Evolutionary conservation across 495 filamentous ascomycete species (phyloP).

Genomic region (Clavariopsis aquatica): DNA sequence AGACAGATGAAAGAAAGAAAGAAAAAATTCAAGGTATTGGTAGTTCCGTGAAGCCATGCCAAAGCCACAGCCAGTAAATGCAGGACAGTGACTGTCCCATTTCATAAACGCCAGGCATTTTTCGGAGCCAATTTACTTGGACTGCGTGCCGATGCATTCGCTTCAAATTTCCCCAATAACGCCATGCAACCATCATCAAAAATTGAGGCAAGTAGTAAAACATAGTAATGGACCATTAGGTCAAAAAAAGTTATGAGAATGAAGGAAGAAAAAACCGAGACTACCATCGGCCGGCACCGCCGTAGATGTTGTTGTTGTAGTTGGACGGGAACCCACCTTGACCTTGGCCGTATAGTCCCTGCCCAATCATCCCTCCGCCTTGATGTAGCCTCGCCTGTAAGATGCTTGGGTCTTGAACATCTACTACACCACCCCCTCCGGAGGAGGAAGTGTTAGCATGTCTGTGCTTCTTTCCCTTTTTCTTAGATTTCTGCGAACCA

Average conservation of each 20-base stretch:
- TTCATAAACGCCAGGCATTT: conserved; percentile 35
- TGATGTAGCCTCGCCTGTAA: conserved; percentile 97
- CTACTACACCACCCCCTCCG: conserved; percentile 94
- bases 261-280: conserved; percentile 44
- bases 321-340: conserved; percentile 97
- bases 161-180: conserved; percentile 27
- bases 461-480: conserved; percentile 99
- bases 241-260: conserved; percentile 25
- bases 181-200: conserved; percentile 37
- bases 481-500: conserved; percentile 91
- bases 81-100: conserved; percentile 22
- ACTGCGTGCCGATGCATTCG: conserved; percentile 39
- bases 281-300: conserved; percentile 72
- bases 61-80: conserved; percentile 23
- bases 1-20: conserved; percentile 22
- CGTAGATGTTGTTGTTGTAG: conserved; percentile 41
- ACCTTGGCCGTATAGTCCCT: conserved; percentile 87
- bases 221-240: conserved; percentile 18
- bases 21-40: conserved; percentile 33
- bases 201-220: conserved; percentile 19
- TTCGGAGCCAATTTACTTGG: conserved; percentile 27
- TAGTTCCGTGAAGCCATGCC: conserved; percentile 31
- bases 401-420: conserved; percentile 99
- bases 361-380: conserved; percentile 71
- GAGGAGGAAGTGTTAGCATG: conserved; percentile 99